Base-by-base conservation (phyloP, 75 land plant genomes). In the Chamaecyparis obtusa region DNA sequence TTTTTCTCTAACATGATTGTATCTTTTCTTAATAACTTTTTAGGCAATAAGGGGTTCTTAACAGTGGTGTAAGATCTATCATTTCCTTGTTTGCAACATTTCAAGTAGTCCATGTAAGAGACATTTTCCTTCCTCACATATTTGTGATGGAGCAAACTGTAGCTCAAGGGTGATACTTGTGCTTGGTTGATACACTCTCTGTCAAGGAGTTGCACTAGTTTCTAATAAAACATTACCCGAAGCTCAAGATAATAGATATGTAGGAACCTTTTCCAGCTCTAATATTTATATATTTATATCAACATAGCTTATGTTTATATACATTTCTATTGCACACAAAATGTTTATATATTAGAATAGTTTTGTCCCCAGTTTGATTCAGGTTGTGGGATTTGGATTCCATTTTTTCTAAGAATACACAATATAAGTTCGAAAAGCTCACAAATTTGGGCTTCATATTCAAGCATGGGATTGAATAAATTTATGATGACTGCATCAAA, bases 391-490 rank as follows among this genome's bases (percentile, higher is more conserved):
- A 60, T 44, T 87, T 86, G 35, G 60, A 56, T 1, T 56, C 71
- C 74, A 15, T 35, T 27, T 16, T 33, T 76, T 5, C 88, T 87
- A 43, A 37, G 86, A 74, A 60, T 81, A 69, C 0, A 16, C 79
- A 87, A 88, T 75, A 91, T 88, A 56, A 56, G 44, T 89, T 91
- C 0, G 88, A 85, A 74, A 91, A 88, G 88, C 49, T 94, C 43
- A 86, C 15, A 57, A 91, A 92, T 24, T 81, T 92, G 85, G 93
- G 93, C 1, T 94, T 92, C 75, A 71, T 17, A 2, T 94, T 83
- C 88, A 88, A 89, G 87, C 84, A 89, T 84, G 84, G 84, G 3
- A 13, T 94, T 8, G 83, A 78, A 36, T 90, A 94, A 19, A 92
- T 94, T 37, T 80, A 89, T 33, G 85, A 87, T 17, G 48, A 91